Base-by-base conservation (phyloP, 2,329 filamentous ascomycete genomes). In the Paecilomyces fulvus region DNA sequence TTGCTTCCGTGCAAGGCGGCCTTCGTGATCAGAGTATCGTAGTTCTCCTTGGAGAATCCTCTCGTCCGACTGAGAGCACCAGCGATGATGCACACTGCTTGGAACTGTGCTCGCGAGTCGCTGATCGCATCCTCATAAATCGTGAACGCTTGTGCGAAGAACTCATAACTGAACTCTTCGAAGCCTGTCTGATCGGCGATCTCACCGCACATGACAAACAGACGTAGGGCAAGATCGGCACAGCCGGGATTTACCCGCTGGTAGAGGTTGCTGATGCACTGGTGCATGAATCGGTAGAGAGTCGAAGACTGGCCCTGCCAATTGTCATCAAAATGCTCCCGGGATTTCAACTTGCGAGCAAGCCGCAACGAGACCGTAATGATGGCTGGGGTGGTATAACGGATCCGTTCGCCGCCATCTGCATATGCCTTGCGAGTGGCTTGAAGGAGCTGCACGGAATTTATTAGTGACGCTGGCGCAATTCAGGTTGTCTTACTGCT, bases 21-120 rank as follows among this genome's bases (percentile, higher is more conserved):
- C 75, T 99, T 99, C 9, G 94, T 99, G 69, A 99, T 99, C 31
- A 99, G 80, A 0, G 94, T 99, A 72, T 99, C 95, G 73, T 97
- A 99, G 69, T 97, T 99, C 75, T 99, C 94, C 71, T 92, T 92
- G 60, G 89, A 87, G 71, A 99, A 99, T 67, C 92, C 87, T 57
- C 92, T 82, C 11, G 90, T 92, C 61, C 90, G 87, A 69, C 96
- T 92, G 56, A 99, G 78, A 4, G 89, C 90, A 56, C 88, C 90
- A 2, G 92, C 90, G 66, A 99, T 91, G 43, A 96, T 87, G 64
- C 92, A 96, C 0, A 99, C 94, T 1, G 94, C 92, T 75, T 99
- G 94, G 78, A 97, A 99, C 71, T 99, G 94, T 12, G 92, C 92
- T 71, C 95, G 87, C 14, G 91, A 96, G 71, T 99, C 95, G 59